Base-by-base conservation (phyloP, 495 filamentous ascomycete genomes). In the Penicillium nucicola region DNA sequence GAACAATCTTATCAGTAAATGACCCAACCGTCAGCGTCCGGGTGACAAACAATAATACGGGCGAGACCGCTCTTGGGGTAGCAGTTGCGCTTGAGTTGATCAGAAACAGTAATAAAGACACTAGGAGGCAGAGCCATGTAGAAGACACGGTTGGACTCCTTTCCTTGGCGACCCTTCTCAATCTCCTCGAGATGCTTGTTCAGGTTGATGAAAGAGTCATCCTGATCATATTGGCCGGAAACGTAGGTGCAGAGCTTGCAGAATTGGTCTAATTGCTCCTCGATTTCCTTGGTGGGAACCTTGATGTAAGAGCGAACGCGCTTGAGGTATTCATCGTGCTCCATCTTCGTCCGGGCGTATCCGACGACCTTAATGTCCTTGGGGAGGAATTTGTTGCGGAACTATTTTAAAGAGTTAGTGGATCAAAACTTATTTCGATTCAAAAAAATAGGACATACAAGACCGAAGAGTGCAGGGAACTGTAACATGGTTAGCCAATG, bases 331-430 rank as follows among this genome's bases (percentile, higher is more conserved):
- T 97, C 95, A 55, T 89, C 86, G 64, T 89, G 89, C 76, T 97
- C 92, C 95, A 99, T 99, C 77, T 95, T 96, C 56, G 95, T 99
- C 65, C 95, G 85, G 55, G 95, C 95, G 88, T 99, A 99, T 77
- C 95, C 95, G 62, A 99, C 84, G 67, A 99, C 96, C 68, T 85
- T 88, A 73, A 96, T 92, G 69, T 93, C 90, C 76, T 95, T 96
- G 55, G 93, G 93, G 15, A 97, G 87, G 79, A 97, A 98, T 68
- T 95, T 90, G 77, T 98, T 97, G 61, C 93, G 89, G 74, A 90
- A 92, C 92, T 97, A 67, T 48, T 53, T 42, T 18, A 22, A 42
- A 42, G 56, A 69, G 70, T 64, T 48, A 61, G 54, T 53, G 18
- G 37, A 44, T 34, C 31, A 31, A 42, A 45, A 15, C 4, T 4